Base-by-base conservation (phyloP, 257 asterid genomes). In the Solanum megistacrolobum region DNA sequence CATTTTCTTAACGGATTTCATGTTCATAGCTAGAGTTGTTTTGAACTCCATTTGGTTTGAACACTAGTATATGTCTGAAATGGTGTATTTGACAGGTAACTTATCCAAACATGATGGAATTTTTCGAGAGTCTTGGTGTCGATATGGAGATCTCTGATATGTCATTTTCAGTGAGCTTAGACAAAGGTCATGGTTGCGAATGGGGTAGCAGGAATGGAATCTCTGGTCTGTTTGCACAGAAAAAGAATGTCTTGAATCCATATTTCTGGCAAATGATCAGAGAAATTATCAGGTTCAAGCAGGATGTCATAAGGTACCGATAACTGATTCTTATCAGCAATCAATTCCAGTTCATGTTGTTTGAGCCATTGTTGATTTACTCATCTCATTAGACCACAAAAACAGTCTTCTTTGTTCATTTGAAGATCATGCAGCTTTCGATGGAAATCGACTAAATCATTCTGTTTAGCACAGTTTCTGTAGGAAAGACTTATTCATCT, bases 81-180 rank as follows among this genome's bases (percentile, higher is more conserved):
- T 83, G 82, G 88, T 55, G 25, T 60, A 27, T 72, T 86, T 87
- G 74, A 73, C 94, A 95, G 99, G 99, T 96, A 68, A 97, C 99
- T 35, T 97, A 97, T 92, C 99, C 99, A 89, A 97, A 97, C 92
- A 97, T 95, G 99, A 92, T 96, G 98, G 98, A 97, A 81, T 95
- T 97, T 87, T 97, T 97, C 35, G 99, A 97, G 90, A 89, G 60
- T 21, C 96, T 95, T 39, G 99, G 98, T 88, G 98, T 97, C 5
- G 99, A 96, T 8, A 95, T 96, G 99, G 99, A 97, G 93, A 87
- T 94, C 39, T 97, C 99, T 1, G 98, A 96, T 83, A 96, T 97
- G 98, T 97, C 99, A 16, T 96, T 97, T 86, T 89, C 98, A 6
- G 99, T 96, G 89, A 97, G 99, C 95, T 94, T 97, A 88, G 98